phyloP scores from a whole-genome alignment of 2,329 filamentous ascomycete genomes.

The Ramularia endophylla region DNA sequence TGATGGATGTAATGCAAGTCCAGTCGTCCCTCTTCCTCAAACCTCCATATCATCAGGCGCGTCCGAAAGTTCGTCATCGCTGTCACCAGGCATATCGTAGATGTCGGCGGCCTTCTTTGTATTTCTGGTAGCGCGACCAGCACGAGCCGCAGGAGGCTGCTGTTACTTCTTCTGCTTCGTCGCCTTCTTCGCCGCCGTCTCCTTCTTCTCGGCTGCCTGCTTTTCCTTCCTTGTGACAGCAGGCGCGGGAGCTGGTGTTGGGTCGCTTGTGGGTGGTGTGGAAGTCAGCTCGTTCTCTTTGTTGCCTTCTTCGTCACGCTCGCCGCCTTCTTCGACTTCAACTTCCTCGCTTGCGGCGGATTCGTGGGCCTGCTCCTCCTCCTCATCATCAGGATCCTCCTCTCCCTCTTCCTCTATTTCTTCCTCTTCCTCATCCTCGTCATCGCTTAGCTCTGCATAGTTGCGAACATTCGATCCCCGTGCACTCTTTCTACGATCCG shows the following conservation, averaged over 20 bases:
- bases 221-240: conserved; percentile 2
- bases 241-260: conserved; percentile 8
- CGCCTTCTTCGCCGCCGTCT: background rate
- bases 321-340: conserved; percentile 19
- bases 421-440: conserved; percentile 35
- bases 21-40: conserved; percentile 9
- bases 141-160: conserved; percentile 11
- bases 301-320: conserved; percentile 21
- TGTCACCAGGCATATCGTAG: conserved; percentile 21
- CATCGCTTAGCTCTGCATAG: conserved; percentile 41
- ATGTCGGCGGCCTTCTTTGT: conserved; percentile 15
- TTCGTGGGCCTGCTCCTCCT: too few relatives aligned
- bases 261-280: conserved; percentile 28
- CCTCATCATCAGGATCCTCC: conserved; percentile 6
- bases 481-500: conserved; percentile 40
- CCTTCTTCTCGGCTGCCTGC: conserved; percentile 11
- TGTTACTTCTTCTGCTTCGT: conserved; percentile 8
- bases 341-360: conserved; percentile 9
- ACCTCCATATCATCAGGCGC: conserved; percentile 20
- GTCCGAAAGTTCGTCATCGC: conserved; percentile 25
- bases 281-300: conserved; percentile 21
- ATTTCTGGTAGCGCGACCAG: background rate
- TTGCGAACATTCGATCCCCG: conserved; percentile 36
- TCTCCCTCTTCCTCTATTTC: conserved; percentile 17
- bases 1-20: too few relatives aligned